Base-by-base conservation (phyloP, 495 filamentous ascomycete species). In the Terfezia claveryi region DNA sequence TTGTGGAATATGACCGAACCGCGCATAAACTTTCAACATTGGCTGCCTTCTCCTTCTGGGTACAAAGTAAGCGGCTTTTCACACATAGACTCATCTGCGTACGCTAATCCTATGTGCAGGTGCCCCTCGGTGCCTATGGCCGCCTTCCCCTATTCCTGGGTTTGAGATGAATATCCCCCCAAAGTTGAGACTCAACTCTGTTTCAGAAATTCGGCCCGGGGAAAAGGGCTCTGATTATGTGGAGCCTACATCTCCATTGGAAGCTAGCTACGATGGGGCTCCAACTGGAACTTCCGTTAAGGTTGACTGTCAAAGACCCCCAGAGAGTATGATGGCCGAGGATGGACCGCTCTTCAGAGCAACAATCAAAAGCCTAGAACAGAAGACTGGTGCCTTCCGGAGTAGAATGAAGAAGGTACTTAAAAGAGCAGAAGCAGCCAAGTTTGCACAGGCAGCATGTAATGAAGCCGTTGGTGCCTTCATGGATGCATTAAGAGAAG, bases 331-430 rank as follows among this genome's bases (percentile, higher is more conserved):
- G 69, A 82, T 82, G 58, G 77, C 80, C 16, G 91, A 96, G 60
- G 91, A 99, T 73, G 92, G 91, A 6, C 91, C 91, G 0, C 70
- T 99, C 9, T 99, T 99, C 68, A 79, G 91, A 56, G 91, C 91
- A 10, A 95, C 89, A 0, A 93, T 99, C 76, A 96, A 96, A 65
- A 82, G 87, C 1, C 69, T 96, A 37, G 91, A 99, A 65, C 87
- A 89, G 61, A 96, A 94, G 72, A 98, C 89, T 0, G 85, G 86
- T n/a, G 92, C 81, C 62, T 87, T 98, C 80, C 78, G 86, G 38
- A 69, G 75, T 27, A 82, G 86, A 61, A 96, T 95, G 77, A 99
- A 99, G 68, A 93, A 94, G 59, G 80, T 99, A 10, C 70, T 96
- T 49, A 89, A 87, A 60, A 83, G 82, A 59, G 92, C 89, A 36